phyloP scores from a whole-genome alignment of 2,329 filamentous ascomycete species.

The Fusarium nurragi region DNA sequence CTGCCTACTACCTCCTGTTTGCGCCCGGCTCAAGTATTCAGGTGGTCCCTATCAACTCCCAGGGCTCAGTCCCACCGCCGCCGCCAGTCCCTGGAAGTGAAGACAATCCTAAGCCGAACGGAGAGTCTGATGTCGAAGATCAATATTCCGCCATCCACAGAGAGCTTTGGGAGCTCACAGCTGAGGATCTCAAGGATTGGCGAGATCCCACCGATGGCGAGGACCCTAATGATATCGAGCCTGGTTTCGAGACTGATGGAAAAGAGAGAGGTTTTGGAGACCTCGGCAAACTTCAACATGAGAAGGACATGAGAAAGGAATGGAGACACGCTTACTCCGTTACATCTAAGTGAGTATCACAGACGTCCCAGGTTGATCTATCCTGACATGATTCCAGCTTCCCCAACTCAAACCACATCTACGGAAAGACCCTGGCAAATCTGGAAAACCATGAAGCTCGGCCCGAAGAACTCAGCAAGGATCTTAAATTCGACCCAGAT shows the following conservation, averaged over 20 bases:
- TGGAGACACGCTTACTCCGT: slow-evolving; percentile 54
- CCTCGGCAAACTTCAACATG: slow-evolving; percentile 50
- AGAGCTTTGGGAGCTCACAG: slow-evolving; percentile 49
- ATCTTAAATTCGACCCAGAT: slow-evolving; percentile 49
- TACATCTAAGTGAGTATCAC: slow-evolving; percentile 52
- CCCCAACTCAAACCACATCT: slow-evolving; percentile 62
- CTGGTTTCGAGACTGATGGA: slow-evolving; percentile 52
- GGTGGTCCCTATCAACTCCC: slow-evolving; percentile 45
- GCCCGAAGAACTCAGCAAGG: slow-evolving; percentile 44
- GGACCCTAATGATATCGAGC: slow-evolving; percentile 49
- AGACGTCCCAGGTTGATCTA: slow-evolving; percentile 2
- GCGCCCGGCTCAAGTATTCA: slow-evolving; percentile 47
- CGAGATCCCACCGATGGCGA: slow-evolving; percentile 50
- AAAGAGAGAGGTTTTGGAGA: slow-evolving; percentile 47
- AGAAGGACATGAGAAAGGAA: slow-evolving; percentile 56
- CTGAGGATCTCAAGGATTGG: slow-evolving; percentile 51
- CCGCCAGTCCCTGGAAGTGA: background rate
- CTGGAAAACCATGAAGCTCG: slow-evolving; percentile 55
- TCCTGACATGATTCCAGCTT: slow-evolving; percentile 48
- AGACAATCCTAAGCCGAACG: slow-evolving; percentile 11
- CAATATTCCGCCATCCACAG: slow-evolving; percentile 23
- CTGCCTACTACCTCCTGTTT: slow-evolving; percentile 57
- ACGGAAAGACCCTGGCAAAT: slow-evolving; percentile 63
- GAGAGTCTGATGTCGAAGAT: slow-evolving; percentile 15
- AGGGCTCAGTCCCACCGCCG: slow-evolving; percentile 8